Conservation (phyloP, 192 early-diverging fungal genomes). For the Podila horticola region DNA sequence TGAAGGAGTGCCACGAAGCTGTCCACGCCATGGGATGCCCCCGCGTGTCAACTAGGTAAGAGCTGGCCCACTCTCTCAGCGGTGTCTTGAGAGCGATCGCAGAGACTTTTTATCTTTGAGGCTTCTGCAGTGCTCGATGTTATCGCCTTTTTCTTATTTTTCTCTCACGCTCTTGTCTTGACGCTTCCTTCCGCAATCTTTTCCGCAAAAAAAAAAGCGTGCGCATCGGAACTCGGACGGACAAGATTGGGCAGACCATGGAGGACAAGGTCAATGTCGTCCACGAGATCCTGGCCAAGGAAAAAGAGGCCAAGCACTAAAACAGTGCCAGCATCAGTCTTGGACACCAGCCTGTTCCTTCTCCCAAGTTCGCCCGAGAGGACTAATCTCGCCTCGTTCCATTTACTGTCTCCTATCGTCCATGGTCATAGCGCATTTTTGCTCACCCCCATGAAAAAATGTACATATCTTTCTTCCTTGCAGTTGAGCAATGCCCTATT, state of each 20-base stretch:
- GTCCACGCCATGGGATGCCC: constrained; percentile 53
- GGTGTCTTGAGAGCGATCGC: background rate
- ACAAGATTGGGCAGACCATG: constrained; percentile 47
- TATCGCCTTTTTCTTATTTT: background rate
- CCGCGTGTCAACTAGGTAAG: constrained; percentile 46
- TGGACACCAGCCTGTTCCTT: background rate
- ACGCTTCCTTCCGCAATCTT: background rate
- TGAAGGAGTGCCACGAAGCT: constrained; percentile 51
- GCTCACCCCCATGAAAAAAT: background rate
- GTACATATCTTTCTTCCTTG: background rate
- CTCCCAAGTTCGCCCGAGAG: no score
- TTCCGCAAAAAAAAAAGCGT: constrained; percentile 14
- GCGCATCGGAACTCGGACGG: constrained; percentile 48
- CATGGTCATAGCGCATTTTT: background rate
- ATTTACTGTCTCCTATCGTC: no score
- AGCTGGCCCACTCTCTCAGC: background rate
- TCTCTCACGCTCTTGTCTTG: background rate
- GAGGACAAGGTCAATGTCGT: constrained; percentile 49
- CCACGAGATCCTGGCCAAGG: constrained; percentile 45
- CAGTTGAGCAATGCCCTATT: background rate
- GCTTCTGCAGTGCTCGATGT: background rate
- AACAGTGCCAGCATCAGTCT: background rate
- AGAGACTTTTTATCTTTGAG: background rate
- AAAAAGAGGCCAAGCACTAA: background rate
- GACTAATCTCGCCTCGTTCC: no score